A percentile compares a stretch with the other conserved stretches of the same genome.
Evolutionary conservation across 2,329 filamentous ascomycete genomes (phyloP).

Genomic region (Ascochyta koolunga): DNA sequence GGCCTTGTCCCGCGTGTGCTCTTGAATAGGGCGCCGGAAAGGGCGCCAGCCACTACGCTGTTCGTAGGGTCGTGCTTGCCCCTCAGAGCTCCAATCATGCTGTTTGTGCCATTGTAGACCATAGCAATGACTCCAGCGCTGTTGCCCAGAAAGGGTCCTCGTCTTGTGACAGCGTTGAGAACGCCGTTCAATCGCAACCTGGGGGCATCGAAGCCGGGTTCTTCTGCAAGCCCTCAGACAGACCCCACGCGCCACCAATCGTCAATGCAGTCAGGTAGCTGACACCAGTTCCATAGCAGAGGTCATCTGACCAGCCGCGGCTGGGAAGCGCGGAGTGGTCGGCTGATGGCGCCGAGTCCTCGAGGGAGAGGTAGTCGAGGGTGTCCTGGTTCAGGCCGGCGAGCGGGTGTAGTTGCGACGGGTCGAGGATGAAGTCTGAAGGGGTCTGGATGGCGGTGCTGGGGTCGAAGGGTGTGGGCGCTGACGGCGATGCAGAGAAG

Average conservation of each 20-base stretch:
- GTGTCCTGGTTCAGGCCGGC: conserved; percentile 91
- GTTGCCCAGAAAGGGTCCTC: conserved; percentile 95
- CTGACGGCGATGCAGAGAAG: conserved; percentile 48
- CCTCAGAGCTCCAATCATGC: conserved; percentile 48
- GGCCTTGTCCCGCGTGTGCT: conserved; percentile 87
- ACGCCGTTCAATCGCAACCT: conserved; percentile 93
- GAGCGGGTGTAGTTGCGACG: conserved; percentile 87
- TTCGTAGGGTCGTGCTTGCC: conserved; percentile 75
- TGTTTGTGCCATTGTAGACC: conserved; percentile 80
- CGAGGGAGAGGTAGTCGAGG: conserved; percentile 92
- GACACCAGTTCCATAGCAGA: conserved; percentile 95
- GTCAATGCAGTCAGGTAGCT: conserved; percentile 90
- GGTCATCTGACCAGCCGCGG: conserved; percentile 95
- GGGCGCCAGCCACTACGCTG: conserved; percentile 79
- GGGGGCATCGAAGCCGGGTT: conserved; percentile 74
- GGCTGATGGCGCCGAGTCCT: conserved; percentile 86
- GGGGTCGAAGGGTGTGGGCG: conserved; percentile 69
- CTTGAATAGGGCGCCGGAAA: conserved; percentile 96
- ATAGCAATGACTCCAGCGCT: conserved; percentile 95
- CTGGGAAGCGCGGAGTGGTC: conserved; percentile 88
- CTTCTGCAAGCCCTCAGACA: conserved; percentile 85
- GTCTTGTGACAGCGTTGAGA: conserved; percentile 89
- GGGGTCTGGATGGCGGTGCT: conserved; percentile 75
- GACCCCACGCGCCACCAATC: conserved; percentile 87
- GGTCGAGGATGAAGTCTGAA: conserved; percentile 88